Evolutionary conservation across 352 stramenopile genomes (phyloP).

Genomic region (Chrysophaeum taylorii): DNA sequence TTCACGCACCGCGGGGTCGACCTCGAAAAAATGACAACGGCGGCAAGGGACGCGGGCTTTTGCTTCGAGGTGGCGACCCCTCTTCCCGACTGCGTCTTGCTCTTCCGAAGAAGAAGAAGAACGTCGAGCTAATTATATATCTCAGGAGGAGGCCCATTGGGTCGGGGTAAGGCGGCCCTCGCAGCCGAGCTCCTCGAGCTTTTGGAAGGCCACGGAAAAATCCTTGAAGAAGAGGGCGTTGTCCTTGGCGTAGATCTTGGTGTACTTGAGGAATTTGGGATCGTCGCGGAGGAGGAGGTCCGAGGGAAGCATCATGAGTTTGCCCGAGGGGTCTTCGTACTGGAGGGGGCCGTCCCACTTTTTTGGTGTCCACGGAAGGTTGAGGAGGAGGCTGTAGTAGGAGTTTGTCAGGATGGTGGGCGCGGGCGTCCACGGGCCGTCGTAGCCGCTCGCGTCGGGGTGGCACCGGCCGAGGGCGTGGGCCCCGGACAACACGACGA

Average conservation of each 20-base stretch:
- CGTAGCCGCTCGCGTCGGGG: constrained; percentile 57
- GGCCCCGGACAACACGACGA: constrained; percentile 79
- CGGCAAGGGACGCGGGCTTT: no score
- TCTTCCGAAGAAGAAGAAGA: no score
- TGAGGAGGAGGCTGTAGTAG: constrained; percentile 66
- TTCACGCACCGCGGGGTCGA: background rate
- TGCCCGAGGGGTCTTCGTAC: constrained; percentile 69
- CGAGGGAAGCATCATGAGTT: constrained; percentile 72
- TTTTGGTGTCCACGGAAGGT: constrained; percentile 75
- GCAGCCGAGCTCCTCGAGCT: constrained; percentile 74
- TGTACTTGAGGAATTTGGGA: constrained; percentile 80
- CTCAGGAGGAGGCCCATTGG: constrained; percentile 6
- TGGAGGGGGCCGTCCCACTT: constrained; percentile 80
- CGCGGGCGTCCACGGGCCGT: constrained; percentile 78
- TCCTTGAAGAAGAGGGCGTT: constrained; percentile 86
- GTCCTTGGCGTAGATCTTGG: constrained; percentile 87
- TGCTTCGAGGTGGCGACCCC: no score
- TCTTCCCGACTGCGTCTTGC: no score
- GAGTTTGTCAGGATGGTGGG: constrained; percentile 82
- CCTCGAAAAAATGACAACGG: no score
- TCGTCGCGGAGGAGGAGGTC: constrained; percentile 84
- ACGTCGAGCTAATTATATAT: no score
- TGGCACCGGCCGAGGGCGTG: constrained; percentile 80
- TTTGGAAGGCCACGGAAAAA: constrained; percentile 78
- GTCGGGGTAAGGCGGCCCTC: constrained; percentile 18